Evolutionary conservation across 768 basidiomycete species (phyloP).

Genomic region (Rhizopogon vesiculosus): DNA sequence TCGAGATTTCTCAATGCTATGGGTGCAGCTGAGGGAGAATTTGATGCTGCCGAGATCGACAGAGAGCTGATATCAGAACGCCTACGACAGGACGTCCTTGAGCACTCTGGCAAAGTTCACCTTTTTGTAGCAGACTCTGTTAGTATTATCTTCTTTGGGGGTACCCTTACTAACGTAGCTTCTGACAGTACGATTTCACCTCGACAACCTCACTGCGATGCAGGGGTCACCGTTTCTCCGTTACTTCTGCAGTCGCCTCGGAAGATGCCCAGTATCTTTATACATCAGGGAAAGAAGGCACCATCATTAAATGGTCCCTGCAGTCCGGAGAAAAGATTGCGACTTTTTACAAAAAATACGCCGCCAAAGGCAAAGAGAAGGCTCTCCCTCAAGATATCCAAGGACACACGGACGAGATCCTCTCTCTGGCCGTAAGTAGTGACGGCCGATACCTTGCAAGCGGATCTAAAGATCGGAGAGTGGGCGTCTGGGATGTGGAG

Average conservation of each 20-base stretch:
- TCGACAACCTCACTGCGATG: conserved; percentile 45
- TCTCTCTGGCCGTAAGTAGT: conserved; percentile 76
- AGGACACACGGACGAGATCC: conserved; percentile 87
- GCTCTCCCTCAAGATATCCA: conserved; percentile 40
- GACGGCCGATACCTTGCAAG: conserved; percentile 86
- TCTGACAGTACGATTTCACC: conserved; percentile 52
- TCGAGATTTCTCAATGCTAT: not conserved
- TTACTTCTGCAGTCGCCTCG: conserved; percentile 79
- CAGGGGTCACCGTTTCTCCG: conserved; percentile 70
- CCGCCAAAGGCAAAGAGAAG: conserved; percentile 56
- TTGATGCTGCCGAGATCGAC: conserved; percentile 95
- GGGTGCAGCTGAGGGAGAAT: conserved; percentile 73
- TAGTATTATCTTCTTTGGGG: conserved; percentile 18
- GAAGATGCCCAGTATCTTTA: conserved; percentile 73
- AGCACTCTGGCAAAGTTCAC: conserved; percentile 86
- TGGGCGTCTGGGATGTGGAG: conserved; percentile 86
- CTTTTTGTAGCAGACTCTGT: conserved; percentile 74
- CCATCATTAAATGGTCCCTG: conserved; percentile 83
- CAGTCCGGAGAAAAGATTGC: conserved; percentile 52
- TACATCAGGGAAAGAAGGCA: conserved; percentile 88
- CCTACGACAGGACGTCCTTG: conserved; percentile 87
- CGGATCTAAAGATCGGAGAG: conserved; percentile 75
- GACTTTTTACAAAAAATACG: conserved; percentile 59
- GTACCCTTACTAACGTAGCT: not conserved
- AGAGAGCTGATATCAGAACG: conserved; percentile 86